Percentiles rank a stretch among this genome's conserved stretches.
phyloP scores from a whole-genome alignment of 163 green algal species.

The Scenedesmus sp. region DNA sequence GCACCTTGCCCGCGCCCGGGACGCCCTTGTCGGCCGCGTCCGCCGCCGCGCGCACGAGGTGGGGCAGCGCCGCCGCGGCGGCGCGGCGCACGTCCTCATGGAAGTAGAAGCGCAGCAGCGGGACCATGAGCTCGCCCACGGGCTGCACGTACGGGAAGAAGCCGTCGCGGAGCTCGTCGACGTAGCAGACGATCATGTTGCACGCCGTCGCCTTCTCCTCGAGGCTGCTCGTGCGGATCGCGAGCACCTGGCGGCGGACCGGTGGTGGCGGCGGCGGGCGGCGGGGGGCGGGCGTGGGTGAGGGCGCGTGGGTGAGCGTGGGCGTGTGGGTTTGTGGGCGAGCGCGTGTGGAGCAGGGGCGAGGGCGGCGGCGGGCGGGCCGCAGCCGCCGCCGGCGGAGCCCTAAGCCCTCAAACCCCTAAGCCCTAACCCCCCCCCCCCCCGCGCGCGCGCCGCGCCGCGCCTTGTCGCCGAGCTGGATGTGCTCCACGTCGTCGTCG shows the following conservation, averaged over 20 bases:
- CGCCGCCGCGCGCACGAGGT: constrained; percentile 84
- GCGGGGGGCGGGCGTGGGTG: not conserved
- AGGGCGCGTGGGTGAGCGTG: not conserved
- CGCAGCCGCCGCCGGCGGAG: too few relatives aligned
- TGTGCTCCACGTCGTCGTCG: constrained; percentile 78
- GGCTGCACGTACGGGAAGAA: constrained; percentile 91
- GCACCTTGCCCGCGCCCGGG: constrained; percentile 38
- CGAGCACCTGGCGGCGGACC: constrained; percentile 41
- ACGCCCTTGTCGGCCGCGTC: constrained; percentile 77
- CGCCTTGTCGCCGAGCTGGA: constrained; percentile 80
- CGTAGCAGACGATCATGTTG: constrained; percentile 98
- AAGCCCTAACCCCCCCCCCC: too few relatives aligned
- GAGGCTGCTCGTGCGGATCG: constrained; percentile 71
- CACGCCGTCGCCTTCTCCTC: constrained; percentile 98
- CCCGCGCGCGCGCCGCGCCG: too few relatives aligned
- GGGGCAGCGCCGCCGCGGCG: constrained; percentile 73
- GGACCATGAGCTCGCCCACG: constrained; percentile 88
- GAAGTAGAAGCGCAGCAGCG: constrained; percentile 97
- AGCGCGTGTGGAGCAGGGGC: too few relatives aligned
- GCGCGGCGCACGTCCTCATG: constrained; percentile 93
- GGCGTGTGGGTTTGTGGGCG: too few relatives aligned
- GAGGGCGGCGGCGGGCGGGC: too few relatives aligned
- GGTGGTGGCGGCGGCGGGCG: not conserved
- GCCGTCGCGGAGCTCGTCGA: constrained; percentile 94
- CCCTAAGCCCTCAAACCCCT: not conserved